These are phyloP conservation scores for Neurospora intermedia DNA, from an alignment of 495 filamentous ascomycete genomes.

Conservation along the genomic window DNA sequence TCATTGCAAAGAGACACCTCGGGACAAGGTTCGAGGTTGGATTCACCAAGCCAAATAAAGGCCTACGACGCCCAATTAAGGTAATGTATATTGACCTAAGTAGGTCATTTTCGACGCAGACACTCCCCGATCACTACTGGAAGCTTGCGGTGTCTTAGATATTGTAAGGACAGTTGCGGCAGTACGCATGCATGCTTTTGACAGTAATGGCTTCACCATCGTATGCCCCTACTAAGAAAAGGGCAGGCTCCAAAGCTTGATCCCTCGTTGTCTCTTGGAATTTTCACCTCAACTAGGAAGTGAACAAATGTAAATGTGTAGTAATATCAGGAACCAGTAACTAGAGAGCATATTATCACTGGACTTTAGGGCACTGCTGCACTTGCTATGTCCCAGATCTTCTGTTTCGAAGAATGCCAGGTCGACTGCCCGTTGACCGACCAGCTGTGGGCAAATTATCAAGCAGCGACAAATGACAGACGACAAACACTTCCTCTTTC, in stretches of 20 bases:
- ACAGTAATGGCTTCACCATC: not conserved
- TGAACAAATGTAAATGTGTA: not conserved
- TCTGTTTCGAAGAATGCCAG: not conserved
- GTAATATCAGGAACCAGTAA: not conserved
- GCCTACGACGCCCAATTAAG: not conserved
- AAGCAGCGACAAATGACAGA: not conserved
- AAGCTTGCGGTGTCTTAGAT: not conserved
- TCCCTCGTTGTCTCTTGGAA: not conserved
- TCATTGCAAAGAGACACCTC: not conserved
- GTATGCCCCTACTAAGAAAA: not conserved
- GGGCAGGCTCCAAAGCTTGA: not conserved
- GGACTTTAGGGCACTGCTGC: not conserved
- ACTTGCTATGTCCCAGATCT: not conserved
- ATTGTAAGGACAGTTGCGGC: not conserved
- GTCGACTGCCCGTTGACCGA: not conserved
- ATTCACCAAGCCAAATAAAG: not conserved
- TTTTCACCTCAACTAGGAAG: not conserved
- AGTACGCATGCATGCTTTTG: not conserved
- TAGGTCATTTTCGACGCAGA: not conserved
- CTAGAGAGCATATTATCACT: not conserved
- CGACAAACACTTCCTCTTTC: not conserved
- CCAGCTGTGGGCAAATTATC: not conserved
- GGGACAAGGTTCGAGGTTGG: not conserved
- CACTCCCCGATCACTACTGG: not conserved
- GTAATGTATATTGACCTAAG: not conserved